A percentile compares a stretch with the other conserved stretches of the same genome.
phyloP scores from a whole-genome alignment of 1,284 basidiomycete genomes.

The Trichosporon ovoides region DNA sequence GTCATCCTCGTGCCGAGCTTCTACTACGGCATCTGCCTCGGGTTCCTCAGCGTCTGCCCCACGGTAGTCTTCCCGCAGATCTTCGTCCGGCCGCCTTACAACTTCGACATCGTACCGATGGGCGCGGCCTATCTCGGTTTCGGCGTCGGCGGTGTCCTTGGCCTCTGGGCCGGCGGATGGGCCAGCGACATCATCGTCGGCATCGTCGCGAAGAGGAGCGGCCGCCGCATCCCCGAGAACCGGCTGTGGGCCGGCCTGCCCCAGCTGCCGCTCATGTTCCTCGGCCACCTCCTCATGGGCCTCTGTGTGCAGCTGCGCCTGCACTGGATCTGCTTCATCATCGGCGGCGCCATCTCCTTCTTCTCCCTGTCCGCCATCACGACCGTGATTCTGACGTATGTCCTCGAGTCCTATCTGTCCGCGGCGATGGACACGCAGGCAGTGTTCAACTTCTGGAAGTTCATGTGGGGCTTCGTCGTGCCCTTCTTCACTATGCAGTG shows the following conservation, averaged over 20 bases:
- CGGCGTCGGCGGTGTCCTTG: conserved; percentile 39
- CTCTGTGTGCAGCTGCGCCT: conserved; percentile 30
- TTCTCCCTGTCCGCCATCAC: conserved; percentile 35
- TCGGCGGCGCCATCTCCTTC: conserved; percentile 40
- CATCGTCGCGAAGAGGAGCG: conserved; percentile 29
- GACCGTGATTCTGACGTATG: conserved; percentile 35
- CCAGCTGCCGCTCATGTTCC: conserved; percentile 29
- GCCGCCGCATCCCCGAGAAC: conserved; percentile 44
- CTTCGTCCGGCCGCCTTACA: conserved; percentile 40
- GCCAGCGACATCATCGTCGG: conserved; percentile 35
- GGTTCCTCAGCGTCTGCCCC: conserved; percentile 39
- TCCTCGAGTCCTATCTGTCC: conserved; percentile 41
- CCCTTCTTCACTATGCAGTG: conserved; percentile 43
- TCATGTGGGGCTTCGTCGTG: conserved; percentile 43
- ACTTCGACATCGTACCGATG: conserved; percentile 32
- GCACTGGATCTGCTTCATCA: conserved; percentile 42
- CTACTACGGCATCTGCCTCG: conserved; percentile 44
- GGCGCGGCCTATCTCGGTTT: conserved; percentile 42
- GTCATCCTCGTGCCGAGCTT: conserved; percentile 33
- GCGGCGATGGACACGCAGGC: conserved; percentile 41
- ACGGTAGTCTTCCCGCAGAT: conserved; percentile 40
- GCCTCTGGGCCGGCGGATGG: conserved; percentile 45
- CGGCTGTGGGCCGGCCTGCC: conserved; percentile 37
- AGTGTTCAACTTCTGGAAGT: conserved; percentile 47
- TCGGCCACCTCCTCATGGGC: conserved; percentile 38